Evolutionary conservation across 2,329 filamentous ascomycete genomes (phyloP), one percentile per base, ranked within the genome.

Genomic region (Madurella mycetomatis): DNA sequence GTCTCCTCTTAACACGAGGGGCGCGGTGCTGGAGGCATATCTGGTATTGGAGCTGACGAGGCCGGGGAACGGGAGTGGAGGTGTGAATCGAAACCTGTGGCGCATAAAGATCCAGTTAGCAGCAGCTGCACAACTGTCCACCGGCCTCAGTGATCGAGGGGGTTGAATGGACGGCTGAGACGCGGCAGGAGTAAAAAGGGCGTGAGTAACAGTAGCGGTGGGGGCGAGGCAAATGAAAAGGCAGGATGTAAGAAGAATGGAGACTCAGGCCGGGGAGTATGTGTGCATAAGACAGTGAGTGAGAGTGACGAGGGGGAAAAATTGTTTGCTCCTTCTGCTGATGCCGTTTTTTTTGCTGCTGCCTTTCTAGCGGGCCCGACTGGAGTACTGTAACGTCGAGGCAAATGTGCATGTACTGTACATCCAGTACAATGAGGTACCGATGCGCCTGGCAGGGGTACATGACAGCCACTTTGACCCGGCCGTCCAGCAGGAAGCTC

Each of bases 351-450:
- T n/a, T 30, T 17, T 49, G 41, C 47, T 55, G 39, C 34, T 47
- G 44, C 13, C 34, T 25, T 30, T 54, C 46, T 47, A 47, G 19
- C 37, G 18, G 52, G 42, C 40, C 43, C 19, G 41, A 39, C 37
- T 47, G 45, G 47, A n/a, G 41, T 30, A 45, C 46, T 40, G 54
- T 46, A 54, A 49, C 53, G 41, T 58, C 43, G 54, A 51, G 46
- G 42, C 49, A 34, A 32, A 18, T 41, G 40, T 16, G n/a, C 40
- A n/a, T 41, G 40, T 41, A 17, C 17, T 37, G 56, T 53, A 58
- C 57, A 57, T 59, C 51, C 57, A 57, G 62, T 64, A 64, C 62
- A 59, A 60, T 50, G 51, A 60, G 55, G 61, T 64, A 64, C 62
- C 58, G 50, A 50, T 46, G 48, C 44, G 48, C 45, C 50, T 58